Evolutionary conservation across 2,329 filamentous ascomycete genomes (phyloP).

Genomic region (Xylaria digitata): DNA sequence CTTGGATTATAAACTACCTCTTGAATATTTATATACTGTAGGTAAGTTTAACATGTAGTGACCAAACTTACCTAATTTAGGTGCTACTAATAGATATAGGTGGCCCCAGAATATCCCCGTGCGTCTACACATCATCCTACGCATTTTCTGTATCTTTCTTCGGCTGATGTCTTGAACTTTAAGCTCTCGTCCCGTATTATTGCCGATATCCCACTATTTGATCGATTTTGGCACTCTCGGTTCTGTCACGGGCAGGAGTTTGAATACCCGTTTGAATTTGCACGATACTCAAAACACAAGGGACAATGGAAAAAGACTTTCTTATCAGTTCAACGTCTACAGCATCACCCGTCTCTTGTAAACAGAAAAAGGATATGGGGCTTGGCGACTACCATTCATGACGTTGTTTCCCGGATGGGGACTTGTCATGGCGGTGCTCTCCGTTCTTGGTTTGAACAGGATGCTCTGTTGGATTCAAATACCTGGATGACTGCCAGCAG

Average conservation of each 20-base stretch:
- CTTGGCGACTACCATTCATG: constrained; percentile 13
- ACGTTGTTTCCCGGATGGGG: constrained; percentile 9
- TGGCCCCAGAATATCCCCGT: no score
- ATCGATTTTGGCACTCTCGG: constrained; percentile 19
- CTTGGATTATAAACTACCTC: no score
- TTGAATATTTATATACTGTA: no score
- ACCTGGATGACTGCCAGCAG: constrained; percentile 17
- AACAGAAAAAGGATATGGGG: constrained; percentile 21
- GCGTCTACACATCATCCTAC: no score
- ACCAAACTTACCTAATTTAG: no score
- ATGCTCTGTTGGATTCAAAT: not conserved
- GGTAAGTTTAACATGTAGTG: no score
- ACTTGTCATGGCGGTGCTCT: constrained; percentile 16
- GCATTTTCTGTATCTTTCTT: no score
- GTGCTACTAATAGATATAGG: no score
- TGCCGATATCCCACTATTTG: not conserved
- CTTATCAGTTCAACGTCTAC: not conserved
- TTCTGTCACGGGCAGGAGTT: constrained; percentile 14
- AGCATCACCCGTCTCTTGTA: constrained; percentile 3
- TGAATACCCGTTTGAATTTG: constrained; percentile 16
- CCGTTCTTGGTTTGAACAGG: constrained; percentile 9
- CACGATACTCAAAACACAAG: constrained; percentile 7
- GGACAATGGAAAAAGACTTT: constrained; percentile 9
- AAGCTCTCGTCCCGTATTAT: no score
- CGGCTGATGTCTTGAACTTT: no score